Base-by-base conservation (phyloP, 1,139 yeast genomes). In the Blastobotrys serpentis region DNA sequence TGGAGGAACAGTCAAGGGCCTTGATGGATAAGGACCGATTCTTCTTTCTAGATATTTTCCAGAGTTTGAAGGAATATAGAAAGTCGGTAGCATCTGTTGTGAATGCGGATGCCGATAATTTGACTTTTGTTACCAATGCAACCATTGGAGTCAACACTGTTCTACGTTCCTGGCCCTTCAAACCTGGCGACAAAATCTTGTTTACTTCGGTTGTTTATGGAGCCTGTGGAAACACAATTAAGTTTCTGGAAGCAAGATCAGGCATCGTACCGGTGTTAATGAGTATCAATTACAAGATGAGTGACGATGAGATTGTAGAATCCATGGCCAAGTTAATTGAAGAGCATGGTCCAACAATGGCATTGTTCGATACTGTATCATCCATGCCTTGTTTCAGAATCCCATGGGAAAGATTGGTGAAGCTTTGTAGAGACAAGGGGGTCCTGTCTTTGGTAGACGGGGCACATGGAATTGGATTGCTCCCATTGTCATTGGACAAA, bases 371-470 rank as follows among this genome's bases (percentile, higher is more conserved):
- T 57, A 70, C 80, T 10, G 75, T 84, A 25, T 67, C 78, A 14
- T 82, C 89, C 1, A 74, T 77, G 76, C 92, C 92, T 0, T 84
- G 84, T 1, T 76, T 76, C 7, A 61, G 69, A 21, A 61, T 82
- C 36, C 92, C 94, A 0, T 83, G 74, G 64, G 74, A 74, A 51
- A 61, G 70, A 49, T 57, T 84, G 48, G 70, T 74, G 2, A 55
- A 64, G n/a, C 63, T 78, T 42, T 80, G 87, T 57, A 65, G 67
- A 13, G 62, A 76, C 44, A 66, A 78, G 51, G 65, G 67, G 7
- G 77, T 79, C 4, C 56, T 81, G 41, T 78, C 87, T 2, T 65
- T 82, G 39, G 73, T 85, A 26, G 94, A 85, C 61, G 92, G 84
- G 10, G 89, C 92, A 2, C 92, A 85, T 61, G 77, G 81, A 1